These are phyloP conservation scores for Thalassiosira delicatula DNA, from an alignment of 352 stramenopile species.

Conservation along the genomic window DNA sequence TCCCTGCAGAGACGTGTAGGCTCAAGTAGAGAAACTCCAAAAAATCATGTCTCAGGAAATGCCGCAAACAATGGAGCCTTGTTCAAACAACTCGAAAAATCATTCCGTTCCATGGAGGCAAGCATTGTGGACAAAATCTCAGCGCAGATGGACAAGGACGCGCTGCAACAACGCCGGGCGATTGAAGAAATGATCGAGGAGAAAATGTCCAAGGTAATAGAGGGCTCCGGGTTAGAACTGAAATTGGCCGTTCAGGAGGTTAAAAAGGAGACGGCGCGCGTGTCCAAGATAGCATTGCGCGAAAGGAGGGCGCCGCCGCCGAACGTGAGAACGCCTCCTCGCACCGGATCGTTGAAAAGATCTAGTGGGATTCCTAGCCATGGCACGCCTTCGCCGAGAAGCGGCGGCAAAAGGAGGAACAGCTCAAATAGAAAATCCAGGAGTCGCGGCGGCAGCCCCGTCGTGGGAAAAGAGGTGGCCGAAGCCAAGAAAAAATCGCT, in stretches of 20 bases:
- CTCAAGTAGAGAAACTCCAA: slow-evolving; percentile 17
- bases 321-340: slow-evolving; percentile 9
- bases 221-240: slow-evolving; percentile 35
- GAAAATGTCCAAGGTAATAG: slow-evolving; percentile 45
- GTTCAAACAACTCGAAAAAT: slow-evolving; percentile 41
- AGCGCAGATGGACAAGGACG: slow-evolving; percentile 32
- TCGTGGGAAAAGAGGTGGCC: not conserved
- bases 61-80: slow-evolving; percentile 15
- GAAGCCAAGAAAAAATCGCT: slow-evolving; percentile 11
- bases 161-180: slow-evolving; percentile 21
- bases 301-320: not conserved
- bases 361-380: not conserved
- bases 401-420: not conserved
- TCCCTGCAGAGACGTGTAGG: slow-evolving; percentile 17
- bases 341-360: not conserved
- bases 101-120: slow-evolving; percentile 40
- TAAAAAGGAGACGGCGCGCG: slow-evolving; percentile 33
- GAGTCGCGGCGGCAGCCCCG: not conserved
- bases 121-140: slow-evolving; percentile 48
- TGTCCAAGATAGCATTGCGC: slow-evolving; percentile 19
- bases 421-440: not conserved
- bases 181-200: slow-evolving; percentile 53
- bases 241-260: slow-evolving; percentile 43
- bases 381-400: not conserved
- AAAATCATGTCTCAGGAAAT: slow-evolving; percentile 1